Conservation (phyloP, 2,329 filamentous ascomycete species). For the Biscogniauxia mediterranea region DNA sequence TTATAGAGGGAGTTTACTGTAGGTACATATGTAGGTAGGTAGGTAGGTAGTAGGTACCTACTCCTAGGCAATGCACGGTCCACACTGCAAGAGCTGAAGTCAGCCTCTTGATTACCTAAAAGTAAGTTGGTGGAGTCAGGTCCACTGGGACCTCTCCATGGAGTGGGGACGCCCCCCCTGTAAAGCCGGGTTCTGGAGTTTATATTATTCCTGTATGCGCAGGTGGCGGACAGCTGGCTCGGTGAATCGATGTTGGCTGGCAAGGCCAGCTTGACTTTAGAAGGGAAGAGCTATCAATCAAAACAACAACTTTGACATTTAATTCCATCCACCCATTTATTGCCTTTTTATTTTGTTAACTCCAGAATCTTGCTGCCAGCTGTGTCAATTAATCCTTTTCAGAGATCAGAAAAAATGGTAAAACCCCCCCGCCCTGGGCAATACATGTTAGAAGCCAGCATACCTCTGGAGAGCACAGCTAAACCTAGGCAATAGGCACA, state of each 20-base stretch:
- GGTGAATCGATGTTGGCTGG: not conserved
- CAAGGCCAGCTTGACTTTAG: not conserved
- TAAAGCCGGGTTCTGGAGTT: not conserved
- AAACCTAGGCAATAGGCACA: constrained; percentile 45
- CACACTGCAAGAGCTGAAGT: not conserved
- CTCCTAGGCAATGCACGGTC: too few species aligned
- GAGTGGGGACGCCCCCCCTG: too few species aligned
- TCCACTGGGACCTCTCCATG: too few species aligned
- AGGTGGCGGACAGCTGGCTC: not conserved
- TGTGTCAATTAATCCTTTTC: not conserved
- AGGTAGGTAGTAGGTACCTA: too few species aligned
- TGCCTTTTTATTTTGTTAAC: not conserved
- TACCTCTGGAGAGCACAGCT: constrained; percentile 7
- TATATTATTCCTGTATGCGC: not conserved
- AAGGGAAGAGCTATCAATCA: not conserved
- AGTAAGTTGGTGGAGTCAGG: not conserved
- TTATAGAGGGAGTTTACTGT: too few species aligned
- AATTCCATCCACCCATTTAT: not conserved
- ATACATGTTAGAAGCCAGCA: not conserved
- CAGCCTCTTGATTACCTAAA: not conserved
- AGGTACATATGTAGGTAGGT: too few species aligned
- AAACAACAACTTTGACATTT: not conserved
- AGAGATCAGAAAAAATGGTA: constrained; percentile 22
- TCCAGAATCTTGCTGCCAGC: not conserved
- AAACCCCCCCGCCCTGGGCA: not conserved